Conservation (phyloP, 176 grass and related monocot genomes). For the Bonia amplexicaulis region DNA sequence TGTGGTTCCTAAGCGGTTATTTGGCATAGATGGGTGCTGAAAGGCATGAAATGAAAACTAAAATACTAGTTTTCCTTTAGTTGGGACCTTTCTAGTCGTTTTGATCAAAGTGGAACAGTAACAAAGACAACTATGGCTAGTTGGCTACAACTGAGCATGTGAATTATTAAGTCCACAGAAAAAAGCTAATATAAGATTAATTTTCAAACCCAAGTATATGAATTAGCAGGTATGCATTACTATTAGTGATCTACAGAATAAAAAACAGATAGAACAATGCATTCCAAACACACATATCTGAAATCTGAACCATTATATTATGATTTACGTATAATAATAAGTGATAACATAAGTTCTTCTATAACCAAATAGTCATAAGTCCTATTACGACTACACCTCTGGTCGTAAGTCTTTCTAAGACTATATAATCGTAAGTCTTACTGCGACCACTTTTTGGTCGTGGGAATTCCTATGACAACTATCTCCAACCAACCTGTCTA, state of each 20-base stretch:
- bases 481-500: too few relatives aligned
- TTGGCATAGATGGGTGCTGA: not conserved
- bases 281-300: not conserved
- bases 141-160: not conserved
- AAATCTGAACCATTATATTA: not conserved
- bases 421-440: too few relatives aligned
- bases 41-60: not conserved
- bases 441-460: too few relatives aligned
- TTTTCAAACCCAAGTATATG: not conserved
- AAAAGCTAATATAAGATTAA: not conserved
- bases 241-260: not conserved
- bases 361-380: too few relatives aligned
- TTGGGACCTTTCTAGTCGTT: not conserved
- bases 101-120: not conserved
- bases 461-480: too few relatives aligned
- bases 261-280: not conserved
- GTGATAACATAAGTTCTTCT: not conserved
- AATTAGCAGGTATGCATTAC: not conserved
- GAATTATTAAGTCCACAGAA: not conserved
- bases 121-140: not conserved
- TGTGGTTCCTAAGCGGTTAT: not conserved
- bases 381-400: too few relatives aligned
- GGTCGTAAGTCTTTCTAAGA: too few relatives aligned
- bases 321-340: not conserved
- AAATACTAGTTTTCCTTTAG: not conserved